Conservation (phyloP, 345 rosid genomes). For the Raphanus sativus region DNA sequence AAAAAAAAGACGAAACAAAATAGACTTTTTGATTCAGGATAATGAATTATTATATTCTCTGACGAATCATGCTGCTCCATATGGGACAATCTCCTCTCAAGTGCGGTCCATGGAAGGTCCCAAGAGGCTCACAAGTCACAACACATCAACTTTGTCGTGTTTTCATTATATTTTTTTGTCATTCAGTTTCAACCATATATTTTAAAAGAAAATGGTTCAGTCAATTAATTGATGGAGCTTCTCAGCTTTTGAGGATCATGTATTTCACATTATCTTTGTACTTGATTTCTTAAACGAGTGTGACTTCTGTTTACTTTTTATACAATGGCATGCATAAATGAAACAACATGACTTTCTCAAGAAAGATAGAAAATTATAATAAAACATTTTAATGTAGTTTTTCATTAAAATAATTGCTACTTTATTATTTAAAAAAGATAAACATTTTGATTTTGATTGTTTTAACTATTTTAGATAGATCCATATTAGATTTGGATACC, state of each 20-base stretch:
- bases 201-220: not conserved
- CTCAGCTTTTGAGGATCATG: not conserved
- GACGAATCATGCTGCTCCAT: constrained; percentile 3
- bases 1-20: not conserved
- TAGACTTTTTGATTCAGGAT: not conserved
- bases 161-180: not conserved
- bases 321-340: not conserved
- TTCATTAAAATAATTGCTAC: not conserved
- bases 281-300: not conserved
- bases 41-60: not conserved
- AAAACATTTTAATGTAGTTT: not conserved
- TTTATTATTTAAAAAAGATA: not conserved
- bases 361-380: not conserved
- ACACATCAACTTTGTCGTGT: constrained; percentile 17
- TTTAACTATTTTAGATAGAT: not conserved
- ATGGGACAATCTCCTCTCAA: not conserved
- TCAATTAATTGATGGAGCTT: not conserved
- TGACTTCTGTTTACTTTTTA: not conserved
- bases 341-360: not conserved
- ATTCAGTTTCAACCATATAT: constrained; percentile 3
- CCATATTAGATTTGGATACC: not conserved
- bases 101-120: constrained; percentile 21
- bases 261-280: not conserved
- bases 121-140: not conserved
- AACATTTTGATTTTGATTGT: not conserved